A percentile compares a stretch with the other conserved stretches of the same genome.
These are phyloP conservation scores for Pittosporum tobira DNA, from an alignment of 129 eudicot species.

Conservation along the genomic window DNA sequence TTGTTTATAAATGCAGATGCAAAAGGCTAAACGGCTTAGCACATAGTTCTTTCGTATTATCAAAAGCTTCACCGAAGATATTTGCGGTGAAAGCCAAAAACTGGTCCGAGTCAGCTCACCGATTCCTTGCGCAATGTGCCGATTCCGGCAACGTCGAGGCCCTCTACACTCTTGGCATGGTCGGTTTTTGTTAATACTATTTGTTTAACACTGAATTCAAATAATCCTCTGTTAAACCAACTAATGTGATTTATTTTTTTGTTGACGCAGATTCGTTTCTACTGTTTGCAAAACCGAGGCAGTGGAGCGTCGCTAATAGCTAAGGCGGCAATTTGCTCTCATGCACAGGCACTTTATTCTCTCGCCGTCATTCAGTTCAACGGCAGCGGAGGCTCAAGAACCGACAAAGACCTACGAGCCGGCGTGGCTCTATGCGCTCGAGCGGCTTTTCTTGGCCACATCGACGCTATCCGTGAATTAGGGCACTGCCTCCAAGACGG, in stretches of 20 bases:
- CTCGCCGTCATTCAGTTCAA: constrained; percentile 73
- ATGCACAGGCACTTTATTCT: constrained; percentile 69
- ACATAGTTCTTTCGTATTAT: constrained; percentile 42
- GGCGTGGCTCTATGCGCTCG: constrained; percentile 90
- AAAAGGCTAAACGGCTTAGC: constrained; percentile 65
- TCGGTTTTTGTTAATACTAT: no score
- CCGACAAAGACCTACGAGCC: constrained; percentile 76
- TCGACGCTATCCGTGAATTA: constrained; percentile 83
- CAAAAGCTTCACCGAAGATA: constrained; percentile 48
- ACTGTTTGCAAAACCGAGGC: constrained; percentile 59
- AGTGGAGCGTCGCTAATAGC: constrained; percentile 75
- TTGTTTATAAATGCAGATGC: constrained; percentile 65
- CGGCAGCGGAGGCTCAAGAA: constrained; percentile 80
- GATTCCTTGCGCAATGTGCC: constrained; percentile 59
- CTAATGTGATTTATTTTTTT: background rate
- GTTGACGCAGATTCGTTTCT: constrained; percentile 64
- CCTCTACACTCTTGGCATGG: constrained; percentile 92
- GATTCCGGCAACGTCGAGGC: constrained; percentile 93
- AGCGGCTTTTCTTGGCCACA: constrained; percentile 82
- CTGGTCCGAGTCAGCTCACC: constrained; percentile 82
- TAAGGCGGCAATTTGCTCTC: constrained; percentile 59
- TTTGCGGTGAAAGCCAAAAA: constrained; percentile 50
- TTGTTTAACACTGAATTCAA: constrained; percentile 6
- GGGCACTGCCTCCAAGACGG: constrained; percentile 98
- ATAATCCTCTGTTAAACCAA: background rate